Base-by-base conservation (phyloP, 2,329 filamentous ascomycete species). In the Esteya vermicola region DNA sequence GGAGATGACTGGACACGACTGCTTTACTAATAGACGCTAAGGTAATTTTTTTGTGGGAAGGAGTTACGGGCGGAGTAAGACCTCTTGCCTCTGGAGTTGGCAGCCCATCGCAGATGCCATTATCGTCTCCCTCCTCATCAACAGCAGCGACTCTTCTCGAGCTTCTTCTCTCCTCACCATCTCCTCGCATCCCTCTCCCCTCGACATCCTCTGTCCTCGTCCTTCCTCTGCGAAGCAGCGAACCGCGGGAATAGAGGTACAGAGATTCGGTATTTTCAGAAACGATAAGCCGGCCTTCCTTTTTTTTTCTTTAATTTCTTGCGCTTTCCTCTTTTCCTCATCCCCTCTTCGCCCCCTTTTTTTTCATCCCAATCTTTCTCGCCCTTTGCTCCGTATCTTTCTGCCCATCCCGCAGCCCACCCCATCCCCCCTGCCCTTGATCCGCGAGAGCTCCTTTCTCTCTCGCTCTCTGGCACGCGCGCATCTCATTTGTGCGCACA, bases 211-310 rank as follows among this genome's bases (percentile, higher is more conserved):
- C n/a, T n/a, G n/a, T n/a, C n/a, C n/a, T n/a, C n/a, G n/a, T n/a
- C n/a, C n/a, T n/a, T n/a, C n/a, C n/a, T n/a, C n/a, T n/a, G n/a
- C n/a, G n/a, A n/a, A n/a, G n/a, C n/a, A n/a, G n/a, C n/a, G n/a
- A n/a, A n/a, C n/a, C n/a, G n/a, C n/a, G 33, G 33, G 19, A 36
- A 22, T 23, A 20, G 25, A 14, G 34, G 13, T 9, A 20, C 18
- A 25, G 28, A 18, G 30, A 16, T n/a, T 20, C 21, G 4, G n/a
- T 33, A 18, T 33, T 33, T 27, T 18, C 27, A 38, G 28, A 38
- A 32, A 32, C 36, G 36, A 38, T 28, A 38, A 38, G 36, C 37
- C 22, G 37, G 22, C 22, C 26, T 39, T 33, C n/a, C n/a, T 19
- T 27, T 26, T 33, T 26, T 27, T 33, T 26, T 20, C 8, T 27